phyloP scores from a whole-genome alignment of 2,329 filamentous ascomycete genomes.

The Aspergillus brunneoviolaceus region DNA sequence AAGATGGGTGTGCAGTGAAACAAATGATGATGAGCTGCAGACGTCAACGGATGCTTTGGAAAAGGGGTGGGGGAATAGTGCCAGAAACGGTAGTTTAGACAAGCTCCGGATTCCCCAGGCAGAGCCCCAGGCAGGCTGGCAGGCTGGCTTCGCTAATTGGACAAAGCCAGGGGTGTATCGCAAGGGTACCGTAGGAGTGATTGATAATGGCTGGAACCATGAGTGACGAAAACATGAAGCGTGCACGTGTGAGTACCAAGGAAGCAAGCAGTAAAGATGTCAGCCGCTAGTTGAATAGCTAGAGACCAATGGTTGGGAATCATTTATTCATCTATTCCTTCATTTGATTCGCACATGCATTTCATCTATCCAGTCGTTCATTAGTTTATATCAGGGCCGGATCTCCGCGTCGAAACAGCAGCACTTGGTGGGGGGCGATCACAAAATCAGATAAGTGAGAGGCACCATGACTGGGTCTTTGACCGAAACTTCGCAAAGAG shows the following conservation, averaged over 20 bases:
- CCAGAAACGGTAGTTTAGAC: constrained; percentile 19
- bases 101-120: not conserved
- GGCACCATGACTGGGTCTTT: not conserved
- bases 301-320: not conserved
- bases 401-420: not conserved
- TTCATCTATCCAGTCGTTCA: not conserved
- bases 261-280: not conserved
- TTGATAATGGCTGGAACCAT: not conserved
- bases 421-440: not conserved
- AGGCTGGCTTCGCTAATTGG: not conserved
- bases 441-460: not conserved
- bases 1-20: constrained; percentile 6
- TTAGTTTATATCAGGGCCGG: not conserved
- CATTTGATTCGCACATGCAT: not conserved
- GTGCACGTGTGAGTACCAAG: not conserved
- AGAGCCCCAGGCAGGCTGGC: not conserved
- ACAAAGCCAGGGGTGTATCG: not conserved
- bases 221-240: not conserved
- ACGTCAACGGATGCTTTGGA: constrained; percentile 15
- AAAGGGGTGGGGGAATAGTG: constrained; percentile 1
- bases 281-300: not conserved
- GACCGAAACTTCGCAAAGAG: not conserved
- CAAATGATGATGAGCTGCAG: constrained; percentile 13
- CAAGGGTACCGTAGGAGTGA: not conserved
- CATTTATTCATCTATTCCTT: not conserved